phyloP scores from a whole-genome alignment of 2,329 filamentous ascomycete species.

The Epichloe coenophiala region DNA sequence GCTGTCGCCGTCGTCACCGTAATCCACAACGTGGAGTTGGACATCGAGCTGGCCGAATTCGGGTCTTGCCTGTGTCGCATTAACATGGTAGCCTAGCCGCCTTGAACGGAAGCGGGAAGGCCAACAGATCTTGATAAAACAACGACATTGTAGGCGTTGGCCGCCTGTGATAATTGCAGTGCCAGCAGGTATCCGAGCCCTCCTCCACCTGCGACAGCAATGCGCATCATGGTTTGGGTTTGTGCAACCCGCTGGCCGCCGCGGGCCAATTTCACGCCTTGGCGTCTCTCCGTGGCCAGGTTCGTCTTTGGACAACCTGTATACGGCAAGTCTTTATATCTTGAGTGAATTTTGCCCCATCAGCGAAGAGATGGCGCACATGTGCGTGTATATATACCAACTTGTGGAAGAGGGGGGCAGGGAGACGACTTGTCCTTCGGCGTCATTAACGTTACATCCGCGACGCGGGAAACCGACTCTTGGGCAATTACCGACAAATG shows the following conservation, averaged over 20 bases:
- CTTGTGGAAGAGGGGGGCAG: background rate
- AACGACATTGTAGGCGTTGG: slow-evolving; percentile 52
- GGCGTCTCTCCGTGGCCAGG: slow-evolving; percentile 2
- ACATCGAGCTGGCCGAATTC: slow-evolving; percentile 42
- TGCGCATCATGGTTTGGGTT: slow-evolving; percentile 27
- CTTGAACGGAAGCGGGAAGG: background rate
- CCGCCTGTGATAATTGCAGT: slow-evolving; percentile 41
- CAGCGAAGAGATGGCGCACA: slow-evolving; percentile 1
- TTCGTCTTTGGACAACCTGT: background rate
- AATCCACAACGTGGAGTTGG: slow-evolving; percentile 58
- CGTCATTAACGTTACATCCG: slow-evolving; percentile 14
- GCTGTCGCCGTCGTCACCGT: slow-evolving; percentile 29
- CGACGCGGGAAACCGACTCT: slow-evolving; percentile 6
- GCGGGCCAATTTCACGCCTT: slow-evolving; percentile 4
- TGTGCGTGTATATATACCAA: slow-evolving; percentile 8
- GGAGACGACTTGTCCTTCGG: slow-evolving; percentile 7
- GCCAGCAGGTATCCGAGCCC: slow-evolving; percentile 31
- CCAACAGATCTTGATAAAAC: slow-evolving; percentile 46
- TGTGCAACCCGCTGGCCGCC: slow-evolving; percentile 8
- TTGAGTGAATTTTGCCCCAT: slow-evolving; percentile 3
- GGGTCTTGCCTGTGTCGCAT: slow-evolving; percentile 32
- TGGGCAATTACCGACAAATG: slow-evolving; percentile 8
- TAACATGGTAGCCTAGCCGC: slow-evolving; percentile 6
- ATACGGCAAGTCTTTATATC: background rate
- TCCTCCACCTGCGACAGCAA: slow-evolving; percentile 33